Base-by-base conservation (phyloP, 495 filamentous ascomycete genomes). In the Trichodelitschia bisporula region DNA sequence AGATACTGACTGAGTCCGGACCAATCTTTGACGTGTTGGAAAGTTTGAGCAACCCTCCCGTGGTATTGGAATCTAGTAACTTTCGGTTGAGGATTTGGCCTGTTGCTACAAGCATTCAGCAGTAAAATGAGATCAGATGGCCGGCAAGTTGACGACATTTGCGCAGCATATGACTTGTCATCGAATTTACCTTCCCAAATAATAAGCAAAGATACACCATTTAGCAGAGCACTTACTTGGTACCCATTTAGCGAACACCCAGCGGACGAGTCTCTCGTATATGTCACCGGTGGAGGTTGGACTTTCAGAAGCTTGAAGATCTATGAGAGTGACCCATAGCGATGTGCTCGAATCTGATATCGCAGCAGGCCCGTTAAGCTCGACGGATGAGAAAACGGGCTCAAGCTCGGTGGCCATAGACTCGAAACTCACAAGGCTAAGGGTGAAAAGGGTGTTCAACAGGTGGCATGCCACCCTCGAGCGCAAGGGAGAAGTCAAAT, bases 391-490 rank as follows among this genome's bases (percentile, higher is more conserved):
- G 20, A 86, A 55, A 41, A 86, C 74, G 20, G 62, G 62, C 34
- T 67, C 51, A 20, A 89, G 46, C 10, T 80, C 49, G 3, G 66
- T 56, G 20, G 50, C 51, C 26, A 67, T 56, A 6, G 27, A 33
- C 8, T 28, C 29, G 31, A 42, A 48, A 3, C 36, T 20, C 9
- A 49, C 38, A 9, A 53, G 34, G 1, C 34, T 19, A 4, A 42
- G 31, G 15, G 25, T 31, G 3, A 92, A 41, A 25, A 92, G 58
- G 15, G 62, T 53, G 29, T 66, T 48, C 46, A 91, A 61, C 4
- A 91, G 51, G 41, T 77, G 61, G 40, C 79, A 84, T 24, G 86
- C 79, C 33, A 76, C 66, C 35, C 86, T 69, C 28, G 74, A 86
- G 8, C 66, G 77, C 2, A 54, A 45, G 25, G 69, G 59, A 18